Evolutionary conservation across 1,284 basidiomycete genomes (phyloP).

Genomic region (Neolentinus lepideus): DNA sequence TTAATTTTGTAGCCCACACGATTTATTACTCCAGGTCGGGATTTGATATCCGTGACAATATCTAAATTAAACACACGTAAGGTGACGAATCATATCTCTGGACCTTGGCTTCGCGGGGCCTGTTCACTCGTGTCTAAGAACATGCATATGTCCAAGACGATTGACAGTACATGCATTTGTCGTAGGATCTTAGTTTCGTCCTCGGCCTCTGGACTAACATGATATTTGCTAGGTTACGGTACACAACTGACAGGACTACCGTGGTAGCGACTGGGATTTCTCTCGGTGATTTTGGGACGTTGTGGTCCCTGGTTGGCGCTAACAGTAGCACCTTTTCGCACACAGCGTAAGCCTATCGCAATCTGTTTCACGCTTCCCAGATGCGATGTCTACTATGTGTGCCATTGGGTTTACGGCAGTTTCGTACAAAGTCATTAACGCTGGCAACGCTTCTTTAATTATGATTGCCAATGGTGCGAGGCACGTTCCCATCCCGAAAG

Average conservation of each 20-base stretch:
- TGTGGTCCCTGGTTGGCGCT: neutral
- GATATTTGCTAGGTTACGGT: neutral
- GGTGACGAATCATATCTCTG: too few relatives aligned
- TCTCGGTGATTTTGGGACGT: neutral
- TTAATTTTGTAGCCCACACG: too few relatives aligned
- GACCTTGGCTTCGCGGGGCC: neutral
- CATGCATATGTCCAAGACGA: neutral
- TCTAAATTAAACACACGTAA: too few relatives aligned
- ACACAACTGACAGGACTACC: neutral
- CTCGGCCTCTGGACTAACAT: neutral
- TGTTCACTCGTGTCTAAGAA: neutral
- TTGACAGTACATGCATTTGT: neutral
- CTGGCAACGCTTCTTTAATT: neutral
- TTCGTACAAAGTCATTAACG: neutral
- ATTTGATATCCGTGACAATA: too few relatives aligned
- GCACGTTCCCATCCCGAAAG: neutral
- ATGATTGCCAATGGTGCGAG: neutral
- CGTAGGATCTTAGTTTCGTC: neutral
- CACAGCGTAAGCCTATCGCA: neutral
- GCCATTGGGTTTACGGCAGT: neutral
- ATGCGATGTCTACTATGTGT: neutral
- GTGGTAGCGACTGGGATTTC: neutral
- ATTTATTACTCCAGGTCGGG: too few relatives aligned
- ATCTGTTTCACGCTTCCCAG: neutral
- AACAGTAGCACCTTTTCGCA: neutral